These are phyloP conservation scores for Xerocomus spinulosus DNA, from an alignment of 768 basidiomycete species.

Conservation along the genomic window DNA sequence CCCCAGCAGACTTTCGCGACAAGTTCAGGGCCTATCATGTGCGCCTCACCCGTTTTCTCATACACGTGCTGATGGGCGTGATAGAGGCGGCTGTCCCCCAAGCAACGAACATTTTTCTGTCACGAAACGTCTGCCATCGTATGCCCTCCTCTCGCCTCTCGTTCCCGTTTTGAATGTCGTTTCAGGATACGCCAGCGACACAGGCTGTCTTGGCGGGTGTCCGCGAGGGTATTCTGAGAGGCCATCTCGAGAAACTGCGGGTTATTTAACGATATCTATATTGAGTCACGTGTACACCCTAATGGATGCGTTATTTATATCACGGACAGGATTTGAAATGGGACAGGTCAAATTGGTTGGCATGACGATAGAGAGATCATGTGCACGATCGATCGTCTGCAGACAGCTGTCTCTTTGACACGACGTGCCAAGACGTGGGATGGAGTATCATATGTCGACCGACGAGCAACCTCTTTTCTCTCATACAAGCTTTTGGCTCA, in stretches of 20 bases:
- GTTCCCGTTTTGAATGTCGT: not conserved
- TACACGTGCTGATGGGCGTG: not conserved
- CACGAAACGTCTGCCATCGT: conserved; percentile 72
- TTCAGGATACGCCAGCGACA: conserved; percentile 37
- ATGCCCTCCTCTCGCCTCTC: no score
- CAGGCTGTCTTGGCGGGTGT: conserved; percentile 37
- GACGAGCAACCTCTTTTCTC: no score
- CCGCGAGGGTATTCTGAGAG: conserved; percentile 38
- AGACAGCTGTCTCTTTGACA: no score
- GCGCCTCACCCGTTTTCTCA: conserved; percentile 17
- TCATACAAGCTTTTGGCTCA: no score
- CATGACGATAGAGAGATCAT: no score
- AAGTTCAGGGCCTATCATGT: conserved; percentile 64
- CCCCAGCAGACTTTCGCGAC: conserved; percentile 56
- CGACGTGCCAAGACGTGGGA: no score
- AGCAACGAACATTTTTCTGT: conserved; percentile 56
- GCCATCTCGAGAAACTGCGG: conserved; percentile 29
- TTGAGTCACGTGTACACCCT: no score
- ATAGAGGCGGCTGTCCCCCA: conserved; percentile 55
- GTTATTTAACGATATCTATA: conserved; percentile 21
- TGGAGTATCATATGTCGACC: no score
- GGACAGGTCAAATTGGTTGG: no score
- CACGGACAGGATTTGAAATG: no score
- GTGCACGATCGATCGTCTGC: no score
- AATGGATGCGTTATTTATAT: no score